Evolutionary conservation across 768 basidiomycete species (phyloP).

Genomic region (Chalciporus pseudorubinellus): DNA sequence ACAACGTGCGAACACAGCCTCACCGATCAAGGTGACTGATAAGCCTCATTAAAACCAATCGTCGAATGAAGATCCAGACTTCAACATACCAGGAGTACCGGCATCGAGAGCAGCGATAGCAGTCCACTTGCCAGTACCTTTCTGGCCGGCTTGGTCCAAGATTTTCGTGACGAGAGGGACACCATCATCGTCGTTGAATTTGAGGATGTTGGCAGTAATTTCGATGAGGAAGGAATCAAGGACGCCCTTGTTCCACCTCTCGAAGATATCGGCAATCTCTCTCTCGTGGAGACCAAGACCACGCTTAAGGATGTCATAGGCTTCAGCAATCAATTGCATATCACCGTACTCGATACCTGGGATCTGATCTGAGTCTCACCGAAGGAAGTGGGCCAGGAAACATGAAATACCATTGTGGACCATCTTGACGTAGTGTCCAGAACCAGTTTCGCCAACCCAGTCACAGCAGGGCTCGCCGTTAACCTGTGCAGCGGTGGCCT

Average conservation of each 20-base stretch:
- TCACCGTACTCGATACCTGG: constrained; percentile 98
- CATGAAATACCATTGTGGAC: constrained; percentile 83
- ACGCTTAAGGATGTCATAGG: constrained; percentile 97
- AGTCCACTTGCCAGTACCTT: constrained; percentile 99
- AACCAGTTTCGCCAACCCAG: constrained; percentile 96
- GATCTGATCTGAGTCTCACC: constrained; percentile 4
- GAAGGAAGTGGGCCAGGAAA: neutral
- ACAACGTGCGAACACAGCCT: constrained; percentile 99
- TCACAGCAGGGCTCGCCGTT: constrained; percentile 97
- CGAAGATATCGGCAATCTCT: constrained; percentile 94
- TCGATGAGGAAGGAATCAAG: constrained; percentile 99
- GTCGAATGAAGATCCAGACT: constrained; percentile 3
- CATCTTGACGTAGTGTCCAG: constrained; percentile 99
- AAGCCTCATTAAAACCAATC: constrained; percentile 7
- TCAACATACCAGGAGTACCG: constrained; percentile 69
- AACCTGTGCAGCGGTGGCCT: constrained; percentile 93
- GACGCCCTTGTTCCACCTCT: constrained; percentile 96
- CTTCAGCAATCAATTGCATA: constrained; percentile 99
- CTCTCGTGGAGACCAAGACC: constrained; percentile 82
- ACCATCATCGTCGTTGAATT: constrained; percentile 95
- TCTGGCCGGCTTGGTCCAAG: constrained; percentile 94
- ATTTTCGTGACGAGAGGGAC: constrained; percentile 90
- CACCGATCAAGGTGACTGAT: constrained; percentile 95
- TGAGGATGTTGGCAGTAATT: constrained; percentile 95
- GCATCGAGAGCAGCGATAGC: constrained; percentile 95